These are phyloP conservation scores for Pythium plurisporium DNA, from an alignment of 352 stramenopile species.

Conservation along the genomic window DNA sequence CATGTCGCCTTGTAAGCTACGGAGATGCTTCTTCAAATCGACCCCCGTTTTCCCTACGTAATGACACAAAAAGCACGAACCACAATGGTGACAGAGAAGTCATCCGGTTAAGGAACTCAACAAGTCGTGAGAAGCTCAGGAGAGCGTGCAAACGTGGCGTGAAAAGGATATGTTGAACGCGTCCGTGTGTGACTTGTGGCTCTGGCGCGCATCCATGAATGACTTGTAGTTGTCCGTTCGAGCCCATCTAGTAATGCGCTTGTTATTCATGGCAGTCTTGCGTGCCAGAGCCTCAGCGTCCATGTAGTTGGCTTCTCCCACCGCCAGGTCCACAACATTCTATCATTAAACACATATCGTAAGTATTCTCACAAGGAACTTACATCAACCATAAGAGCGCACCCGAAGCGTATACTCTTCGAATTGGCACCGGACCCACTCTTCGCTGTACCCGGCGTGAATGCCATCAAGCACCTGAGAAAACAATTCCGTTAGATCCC, in stretches of 20 bases:
- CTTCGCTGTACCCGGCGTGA: slow-evolving; percentile 71
- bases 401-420: slow-evolving; percentile 85
- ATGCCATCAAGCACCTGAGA: slow-evolving; percentile 76
- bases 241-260: slow-evolving; percentile 84
- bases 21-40: slow-evolving; percentile 79
- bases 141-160: slow-evolving; percentile 38
- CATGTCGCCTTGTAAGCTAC: slow-evolving; percentile 69
- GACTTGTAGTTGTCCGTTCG: slow-evolving; percentile 84
- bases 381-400: background rate
- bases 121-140: slow-evolving; percentile 16
- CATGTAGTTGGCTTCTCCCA: slow-evolving; percentile 76
- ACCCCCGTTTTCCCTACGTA: slow-evolving; percentile 76
- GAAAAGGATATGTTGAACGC: slow-evolving; percentile 85
- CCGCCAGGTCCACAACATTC: slow-evolving; percentile 76
- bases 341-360: background rate
- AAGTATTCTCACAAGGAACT: background rate
- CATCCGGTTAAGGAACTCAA: slow-evolving; percentile 43
- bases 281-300: slow-evolving; percentile 64
- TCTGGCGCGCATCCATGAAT: slow-evolving; percentile 57
- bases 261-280: slow-evolving; percentile 81
- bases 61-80: slow-evolving; percentile 31
- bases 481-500: background rate
- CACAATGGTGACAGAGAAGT: background rate
- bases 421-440: slow-evolving; percentile 86
- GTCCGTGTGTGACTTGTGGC: slow-evolving; percentile 40